Percentiles rank a stretch among this genome's conserved stretches.
Evolutionary conservation across 2,329 filamentous ascomycete genomes (phyloP).

Genomic region (Beauveria asiatica): DNA sequence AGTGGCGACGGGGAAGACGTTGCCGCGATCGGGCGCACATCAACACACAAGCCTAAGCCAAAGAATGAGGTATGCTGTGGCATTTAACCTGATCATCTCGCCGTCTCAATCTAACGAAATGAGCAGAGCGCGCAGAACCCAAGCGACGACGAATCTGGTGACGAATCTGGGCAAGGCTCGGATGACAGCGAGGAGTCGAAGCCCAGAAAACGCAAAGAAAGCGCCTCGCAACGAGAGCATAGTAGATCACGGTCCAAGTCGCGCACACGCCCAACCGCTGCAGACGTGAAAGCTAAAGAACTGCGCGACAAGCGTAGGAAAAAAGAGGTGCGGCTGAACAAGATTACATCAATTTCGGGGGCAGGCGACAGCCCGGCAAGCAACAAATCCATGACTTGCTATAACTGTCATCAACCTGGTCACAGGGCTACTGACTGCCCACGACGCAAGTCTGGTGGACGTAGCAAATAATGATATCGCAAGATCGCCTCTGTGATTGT

Average conservation of each 20-base stretch:
- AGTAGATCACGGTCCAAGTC: constrained; percentile 27
- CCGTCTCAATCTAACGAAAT: background rate
- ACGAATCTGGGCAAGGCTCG: constrained; percentile 18
- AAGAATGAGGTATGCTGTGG: constrained; percentile 21
- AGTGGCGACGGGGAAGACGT: constrained; percentile 27
- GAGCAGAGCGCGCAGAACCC: constrained; percentile 15
- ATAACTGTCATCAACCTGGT: constrained; percentile 51
- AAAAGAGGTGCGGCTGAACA: constrained; percentile 59
- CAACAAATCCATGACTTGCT: constrained; percentile 37
- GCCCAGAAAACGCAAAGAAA: constrained; percentile 21
- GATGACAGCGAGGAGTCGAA: constrained; percentile 16
- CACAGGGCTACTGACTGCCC: constrained; percentile 53
- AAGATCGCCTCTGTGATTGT: background rate
- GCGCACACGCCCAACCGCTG: constrained; percentile 17
- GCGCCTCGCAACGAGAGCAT: constrained; percentile 14
- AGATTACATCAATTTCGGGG: constrained; percentile 52
- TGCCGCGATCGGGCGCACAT: constrained; percentile 27
- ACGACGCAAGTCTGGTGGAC: constrained; percentile 16
- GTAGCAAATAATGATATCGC: background rate
- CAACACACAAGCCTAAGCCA: constrained; percentile 24
- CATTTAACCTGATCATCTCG: background rate
- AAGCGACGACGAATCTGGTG: constrained; percentile 13
- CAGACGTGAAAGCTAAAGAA: constrained; percentile 32
- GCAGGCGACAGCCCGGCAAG: constrained; percentile 20
- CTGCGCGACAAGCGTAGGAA: constrained; percentile 52